These are phyloP conservation scores for Penicillium occitanis DNA, from an alignment of 2,329 filamentous ascomycete species.

Conservation along the genomic window DNA sequence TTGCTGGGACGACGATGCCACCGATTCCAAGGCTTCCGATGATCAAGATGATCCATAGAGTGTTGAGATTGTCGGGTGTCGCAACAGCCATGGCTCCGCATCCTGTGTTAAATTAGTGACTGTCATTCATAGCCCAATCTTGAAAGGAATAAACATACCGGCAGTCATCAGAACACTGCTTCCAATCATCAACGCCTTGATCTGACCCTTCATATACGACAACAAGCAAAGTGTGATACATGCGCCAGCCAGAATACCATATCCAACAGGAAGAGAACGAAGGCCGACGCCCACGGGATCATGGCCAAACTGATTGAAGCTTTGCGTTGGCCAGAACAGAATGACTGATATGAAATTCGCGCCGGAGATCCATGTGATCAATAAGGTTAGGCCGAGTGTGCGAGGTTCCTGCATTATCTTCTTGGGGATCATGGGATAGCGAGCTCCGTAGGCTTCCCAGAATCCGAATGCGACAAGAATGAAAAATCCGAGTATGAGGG, in stretches of 20 bases:
- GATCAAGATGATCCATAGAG: slow-evolving; percentile 59
- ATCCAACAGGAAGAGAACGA: slow-evolving; percentile 63
- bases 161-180: slow-evolving; percentile 66
- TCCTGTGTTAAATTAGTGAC: slow-evolving; percentile 33
- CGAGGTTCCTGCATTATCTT: slow-evolving; percentile 50
- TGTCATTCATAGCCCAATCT: not conserved
- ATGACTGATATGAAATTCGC: slow-evolving; percentile 59
- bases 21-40: slow-evolving; percentile 65
- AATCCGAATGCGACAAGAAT: slow-evolving; percentile 47
- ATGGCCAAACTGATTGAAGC: slow-evolving; percentile 65
- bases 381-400: slow-evolving; percentile 53
- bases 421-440: slow-evolving; percentile 49
- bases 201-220: slow-evolving; percentile 58
- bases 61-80: slow-evolving; percentile 53
- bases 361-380: slow-evolving; percentile 61
- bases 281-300: slow-evolving; percentile 65
- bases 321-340: slow-evolving; percentile 64
- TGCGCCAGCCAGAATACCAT: slow-evolving; percentile 63
- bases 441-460: slow-evolving; percentile 49
- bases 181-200: slow-evolving; percentile 59
- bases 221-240: slow-evolving; percentile 60
- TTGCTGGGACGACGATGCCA: slow-evolving; percentile 66
- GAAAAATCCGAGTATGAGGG: slow-evolving; percentile 46
- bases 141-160: slow-evolving; percentile 36
- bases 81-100: slow-evolving; percentile 57